Conservation (phyloP, 2,329 filamentous ascomycete genomes). For the Colletotrichum australisinense region DNA sequence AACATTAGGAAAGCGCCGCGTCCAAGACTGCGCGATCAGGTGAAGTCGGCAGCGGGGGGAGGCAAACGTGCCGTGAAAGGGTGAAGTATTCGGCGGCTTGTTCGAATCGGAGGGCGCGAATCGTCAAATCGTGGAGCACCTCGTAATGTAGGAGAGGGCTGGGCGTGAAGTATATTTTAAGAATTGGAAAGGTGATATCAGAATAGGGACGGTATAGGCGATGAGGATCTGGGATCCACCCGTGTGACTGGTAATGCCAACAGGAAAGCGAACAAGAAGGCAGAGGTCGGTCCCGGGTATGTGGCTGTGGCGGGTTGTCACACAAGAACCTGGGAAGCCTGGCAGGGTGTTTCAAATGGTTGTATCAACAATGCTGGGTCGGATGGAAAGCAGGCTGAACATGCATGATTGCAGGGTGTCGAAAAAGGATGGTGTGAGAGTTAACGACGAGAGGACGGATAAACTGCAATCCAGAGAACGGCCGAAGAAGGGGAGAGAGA, state of each 20-base stretch:
- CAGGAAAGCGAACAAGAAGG: conserved; percentile 21
- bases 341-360: conserved; percentile 41
- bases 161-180: conserved; percentile 32
- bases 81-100: neutral
- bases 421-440: conserved; percentile 8
- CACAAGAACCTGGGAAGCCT: conserved; percentile 33
- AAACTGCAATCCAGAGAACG: conserved; percentile 14
- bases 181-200: conserved; percentile 22
- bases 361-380: conserved; percentile 42
- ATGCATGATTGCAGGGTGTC: conserved; percentile 38
- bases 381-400: conserved; percentile 34
- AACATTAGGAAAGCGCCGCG: conserved; percentile 29
- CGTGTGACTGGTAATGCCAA: conserved; percentile 22
- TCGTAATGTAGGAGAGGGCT: conserved; percentile 10
- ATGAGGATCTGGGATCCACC: conserved; percentile 31
- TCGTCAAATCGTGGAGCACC: conserved; percentile 15
- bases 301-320: conserved; percentile 34
- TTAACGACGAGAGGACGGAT: conserved; percentile 13
- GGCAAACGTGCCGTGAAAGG: neutral
- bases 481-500: neutral
- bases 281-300: conserved; percentile 24
- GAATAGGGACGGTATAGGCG: conserved; percentile 25
- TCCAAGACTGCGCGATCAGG: conserved; percentile 1
- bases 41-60: neutral
- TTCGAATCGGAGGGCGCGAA: conserved; percentile 20